Base-by-base conservation (phyloP, 345 rosid genomes). In the Acer saccharum region DNA sequence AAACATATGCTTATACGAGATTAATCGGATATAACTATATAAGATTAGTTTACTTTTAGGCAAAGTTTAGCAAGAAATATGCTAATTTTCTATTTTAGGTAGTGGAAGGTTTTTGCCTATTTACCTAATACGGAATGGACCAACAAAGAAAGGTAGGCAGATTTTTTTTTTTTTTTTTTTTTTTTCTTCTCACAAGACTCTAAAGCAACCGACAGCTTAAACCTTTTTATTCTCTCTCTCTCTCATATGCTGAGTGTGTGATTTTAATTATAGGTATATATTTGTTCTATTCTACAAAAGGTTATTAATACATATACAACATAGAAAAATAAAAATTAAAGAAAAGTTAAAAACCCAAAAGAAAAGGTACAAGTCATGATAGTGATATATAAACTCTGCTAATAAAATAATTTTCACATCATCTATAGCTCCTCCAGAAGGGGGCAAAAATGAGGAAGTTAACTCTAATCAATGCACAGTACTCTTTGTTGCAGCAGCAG, bases 121-220 rank as follows among this genome's bases (percentile, higher is more conserved):
- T 16, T 87, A 80, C 88, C 90, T 71, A 16, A 69, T 65, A 63
- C 46, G 88, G 90, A 85, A 87, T 57, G 83, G 83, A 83, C 84
- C 79, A 78, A 77, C 68, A 58, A 9, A 76, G 68, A 82, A 83
- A 83, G 81, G 32, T 25, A 5, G 48, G 81, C 60, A 68, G 84
- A 76, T 27, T 50, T 76, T 78, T 80, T 76, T 65, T 43, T 78
- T n/a, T n/a, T n/a, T n/a, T n/a, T 57, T 76, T 76, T 78, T 80
- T 76, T 65, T 43, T 57, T 76, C 74, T 80, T 76, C 62, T 52
- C 68, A 65, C 77, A 68, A 75, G 80, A 62, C 84, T 71, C 81
- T 27, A 77, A 76, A 88, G 74, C 81, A 85, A 72, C 86, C 83
- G 89, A 89, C 89, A 87, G 83, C 83, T 81, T 77, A 77, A 80